A percentile compares a stretch with the other conserved stretches of the same genome.
These are phyloP conservation scores for Leptomonas seymouri DNA, from an alignment of 208 protist species.

Conservation along the genomic window DNA sequence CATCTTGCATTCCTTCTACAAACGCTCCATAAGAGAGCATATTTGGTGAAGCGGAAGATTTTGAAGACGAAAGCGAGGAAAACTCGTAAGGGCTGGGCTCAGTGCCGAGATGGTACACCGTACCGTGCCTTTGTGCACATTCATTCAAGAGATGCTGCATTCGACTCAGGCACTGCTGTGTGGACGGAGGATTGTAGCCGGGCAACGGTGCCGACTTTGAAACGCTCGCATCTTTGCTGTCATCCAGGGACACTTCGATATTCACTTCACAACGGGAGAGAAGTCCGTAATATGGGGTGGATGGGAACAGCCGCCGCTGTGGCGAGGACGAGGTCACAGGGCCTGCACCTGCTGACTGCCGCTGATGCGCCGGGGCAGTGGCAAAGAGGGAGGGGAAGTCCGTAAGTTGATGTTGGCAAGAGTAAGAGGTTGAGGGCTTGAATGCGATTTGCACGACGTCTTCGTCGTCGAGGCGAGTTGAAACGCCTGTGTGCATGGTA, in stretches of 20 bases:
- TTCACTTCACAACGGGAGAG: conserved; percentile 41
- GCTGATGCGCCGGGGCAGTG: background rate
- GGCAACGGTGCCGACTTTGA: background rate
- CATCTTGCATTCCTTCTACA: conserved; percentile 24
- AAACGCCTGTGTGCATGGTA: background rate
- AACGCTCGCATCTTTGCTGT: background rate
- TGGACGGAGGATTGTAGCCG: conserved; percentile 14
- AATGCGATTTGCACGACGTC: background rate
- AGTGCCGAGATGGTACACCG: conserved; percentile 46
- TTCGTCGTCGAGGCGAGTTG: background rate
- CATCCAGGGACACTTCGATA: conserved; percentile 30
- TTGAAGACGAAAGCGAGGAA: background rate
- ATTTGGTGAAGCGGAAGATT: background rate
- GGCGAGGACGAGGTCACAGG: background rate
- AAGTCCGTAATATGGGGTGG: conserved; percentile 59
- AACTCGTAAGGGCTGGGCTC: conserved; percentile 14
- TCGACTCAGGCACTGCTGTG: conserved; percentile 8
- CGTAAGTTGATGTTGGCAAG: background rate
- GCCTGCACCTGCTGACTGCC: background rate
- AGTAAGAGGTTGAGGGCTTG: no score
- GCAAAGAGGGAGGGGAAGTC: conserved; percentile 5
- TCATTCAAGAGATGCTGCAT: conserved; percentile 33
- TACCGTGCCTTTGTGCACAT: conserved; percentile 20
- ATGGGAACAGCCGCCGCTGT: conserved; percentile 31
- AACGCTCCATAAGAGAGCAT: conserved; percentile 28